phyloP scores from a whole-genome alignment of 2,329 filamentous ascomycete species.

The Cadophora luteo-olivacea region DNA sequence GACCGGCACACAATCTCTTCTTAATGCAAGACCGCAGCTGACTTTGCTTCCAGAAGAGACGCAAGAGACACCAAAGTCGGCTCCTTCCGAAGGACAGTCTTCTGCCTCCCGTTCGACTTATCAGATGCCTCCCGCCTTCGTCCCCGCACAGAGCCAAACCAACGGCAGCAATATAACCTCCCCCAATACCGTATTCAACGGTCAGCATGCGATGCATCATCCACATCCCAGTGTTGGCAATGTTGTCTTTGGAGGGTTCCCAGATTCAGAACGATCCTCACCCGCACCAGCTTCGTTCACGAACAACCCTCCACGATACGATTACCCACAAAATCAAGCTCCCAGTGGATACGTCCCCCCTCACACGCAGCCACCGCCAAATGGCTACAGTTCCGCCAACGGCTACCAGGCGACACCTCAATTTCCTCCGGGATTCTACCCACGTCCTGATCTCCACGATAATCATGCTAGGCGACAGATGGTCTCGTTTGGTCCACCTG shows the following conservation, averaged over 20 bases:
- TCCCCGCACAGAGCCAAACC: constrained; percentile 42
- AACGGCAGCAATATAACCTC: constrained; percentile 23
- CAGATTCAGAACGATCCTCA: constrained; percentile 63
- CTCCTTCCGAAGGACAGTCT: constrained; percentile 38
- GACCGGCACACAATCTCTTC: constrained; percentile 14
- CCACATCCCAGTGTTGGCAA: constrained; percentile 61
- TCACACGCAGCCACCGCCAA: constrained; percentile 32
- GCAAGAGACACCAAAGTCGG: constrained; percentile 33
- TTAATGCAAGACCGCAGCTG: constrained; percentile 13
- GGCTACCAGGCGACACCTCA: constrained; percentile 34
- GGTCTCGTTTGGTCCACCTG: constrained; percentile 43
- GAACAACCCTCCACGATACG: constrained; percentile 35
- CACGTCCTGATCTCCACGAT: constrained; percentile 36
- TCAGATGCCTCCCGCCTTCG: constrained; percentile 53
- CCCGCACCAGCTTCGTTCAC: constrained; percentile 52
- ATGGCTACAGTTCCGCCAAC: constrained; percentile 35
- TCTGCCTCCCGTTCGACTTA: constrained; percentile 44
- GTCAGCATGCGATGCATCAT: constrained; percentile 52
- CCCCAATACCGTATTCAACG: constrained; percentile 34
- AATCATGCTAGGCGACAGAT: constrained; percentile 40
- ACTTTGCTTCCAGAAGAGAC: constrained; percentile 25
- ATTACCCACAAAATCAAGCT: constrained; percentile 36
- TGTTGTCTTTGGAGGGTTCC: constrained; percentile 61
- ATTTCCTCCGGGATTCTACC: constrained; percentile 38
- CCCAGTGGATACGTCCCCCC: constrained; percentile 32